Percentiles rank a stretch among this genome's conserved stretches.
phyloP scores from a whole-genome alignment of 2,329 filamentous ascomycete genomes.

The Fusarium anthophilum region DNA sequence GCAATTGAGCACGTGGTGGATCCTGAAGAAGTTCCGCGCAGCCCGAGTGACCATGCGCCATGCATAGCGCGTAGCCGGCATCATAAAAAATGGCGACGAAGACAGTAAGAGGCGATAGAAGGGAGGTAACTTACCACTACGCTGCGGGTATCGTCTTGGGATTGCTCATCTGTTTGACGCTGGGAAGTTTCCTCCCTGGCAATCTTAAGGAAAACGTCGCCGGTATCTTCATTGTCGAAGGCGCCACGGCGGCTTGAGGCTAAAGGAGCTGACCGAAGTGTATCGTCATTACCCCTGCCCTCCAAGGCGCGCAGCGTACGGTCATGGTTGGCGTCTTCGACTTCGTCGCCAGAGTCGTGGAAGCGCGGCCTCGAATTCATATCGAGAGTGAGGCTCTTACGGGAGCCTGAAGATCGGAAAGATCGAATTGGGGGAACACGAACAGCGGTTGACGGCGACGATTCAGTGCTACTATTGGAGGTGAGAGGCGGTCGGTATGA shows the following conservation, averaged over 20 bases:
- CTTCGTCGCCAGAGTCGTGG: slow-evolving; percentile 56
- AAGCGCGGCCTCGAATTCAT: slow-evolving; percentile 59
- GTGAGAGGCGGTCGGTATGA: slow-evolving; percentile 58
- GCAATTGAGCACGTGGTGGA: background rate
- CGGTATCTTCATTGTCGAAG: slow-evolving; percentile 61
- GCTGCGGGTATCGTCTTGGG: slow-evolving; percentile 48
- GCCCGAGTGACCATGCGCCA: background rate
- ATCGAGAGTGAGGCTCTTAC: slow-evolving; percentile 63
- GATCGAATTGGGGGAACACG: slow-evolving; percentile 64
- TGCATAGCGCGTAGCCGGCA: background rate
- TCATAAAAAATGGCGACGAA: background rate
- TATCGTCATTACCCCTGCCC: slow-evolving; percentile 47
- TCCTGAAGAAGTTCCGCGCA: background rate
- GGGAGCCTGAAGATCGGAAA: slow-evolving; percentile 66
- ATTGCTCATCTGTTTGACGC: slow-evolving; percentile 49
- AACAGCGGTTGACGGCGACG: slow-evolving; percentile 46
- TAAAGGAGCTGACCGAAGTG: slow-evolving; percentile 52
- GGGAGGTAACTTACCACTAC: slow-evolving; percentile 56
- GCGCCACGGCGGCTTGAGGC: slow-evolving; percentile 49
- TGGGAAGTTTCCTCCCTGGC: slow-evolving; percentile 62
- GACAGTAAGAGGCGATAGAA: background rate
- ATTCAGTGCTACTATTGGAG: slow-evolving; percentile 43
- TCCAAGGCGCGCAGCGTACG: slow-evolving; percentile 62
- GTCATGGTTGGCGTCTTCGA: slow-evolving; percentile 57
- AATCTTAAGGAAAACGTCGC: slow-evolving; percentile 68